Conservation (phyloP, 371 early-diverging fungal genomes). For the Actinomortierella wolfii region DNA sequence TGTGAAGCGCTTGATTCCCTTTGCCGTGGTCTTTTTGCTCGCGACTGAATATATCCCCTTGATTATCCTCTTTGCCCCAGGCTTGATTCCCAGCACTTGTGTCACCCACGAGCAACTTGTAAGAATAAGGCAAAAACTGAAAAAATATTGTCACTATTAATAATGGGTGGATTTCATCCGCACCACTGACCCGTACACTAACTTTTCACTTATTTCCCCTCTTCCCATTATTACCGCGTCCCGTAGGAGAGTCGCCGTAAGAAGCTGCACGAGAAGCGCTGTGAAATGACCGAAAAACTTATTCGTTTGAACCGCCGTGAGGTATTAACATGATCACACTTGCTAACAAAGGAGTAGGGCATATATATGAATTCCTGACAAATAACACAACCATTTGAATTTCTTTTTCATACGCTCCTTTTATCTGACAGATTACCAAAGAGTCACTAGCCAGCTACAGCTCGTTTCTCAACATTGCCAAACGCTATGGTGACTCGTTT, state of each 20-base stretch:
- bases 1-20: constrained; percentile 63
- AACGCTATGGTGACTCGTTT: constrained; percentile 57
- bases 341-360: no score
- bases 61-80: constrained; percentile 61
- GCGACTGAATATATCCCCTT: constrained; percentile 72
- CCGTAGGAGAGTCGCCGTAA: constrained; percentile 57
- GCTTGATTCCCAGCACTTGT: constrained; percentile 67
- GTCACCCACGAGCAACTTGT: constrained; percentile 62
- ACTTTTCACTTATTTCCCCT: no score
- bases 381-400: no score
- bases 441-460: constrained; percentile 53
- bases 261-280: constrained; percentile 60
- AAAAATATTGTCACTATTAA: no score
- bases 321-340: constrained; percentile 11
- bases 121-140: constrained; percentile 8
- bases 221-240: neutral
- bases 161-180: no score
- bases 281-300: constrained; percentile 56
- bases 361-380: no score
- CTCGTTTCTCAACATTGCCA: constrained; percentile 52
- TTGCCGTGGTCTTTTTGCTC: constrained; percentile 57
- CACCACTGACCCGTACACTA: neutral
- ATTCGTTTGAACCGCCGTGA: constrained; percentile 39
- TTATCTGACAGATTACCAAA: constrained; percentile 60
- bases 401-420: no score